Conservation (phyloP, 2,329 filamentous ascomycete species). For the Macrophomina phaseolina region DNA sequence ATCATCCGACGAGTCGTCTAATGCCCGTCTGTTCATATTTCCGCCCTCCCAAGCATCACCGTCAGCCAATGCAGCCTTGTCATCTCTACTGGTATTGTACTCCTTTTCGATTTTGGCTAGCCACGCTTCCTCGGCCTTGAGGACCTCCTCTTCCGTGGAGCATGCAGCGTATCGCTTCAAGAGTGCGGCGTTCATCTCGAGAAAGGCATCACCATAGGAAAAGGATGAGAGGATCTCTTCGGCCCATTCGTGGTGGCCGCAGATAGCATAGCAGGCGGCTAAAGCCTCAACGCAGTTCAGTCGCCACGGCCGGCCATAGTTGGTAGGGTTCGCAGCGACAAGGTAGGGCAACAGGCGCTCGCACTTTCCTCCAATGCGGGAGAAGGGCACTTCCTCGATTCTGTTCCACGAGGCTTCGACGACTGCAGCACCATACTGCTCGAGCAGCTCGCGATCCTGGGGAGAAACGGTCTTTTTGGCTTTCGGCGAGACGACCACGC, state of each 20-base stretch:
- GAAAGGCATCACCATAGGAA: constrained; percentile 83
- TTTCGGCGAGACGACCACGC: constrained; percentile 94
- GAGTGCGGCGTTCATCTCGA: constrained; percentile 86
- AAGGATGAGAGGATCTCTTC: constrained; percentile 82
- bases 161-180: constrained; percentile 86
- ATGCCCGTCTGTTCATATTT: constrained; percentile 75
- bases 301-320: constrained; percentile 95
- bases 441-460: constrained; percentile 79
- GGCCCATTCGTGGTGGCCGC: constrained; percentile 90
- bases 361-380: constrained; percentile 89
- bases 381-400: constrained; percentile 88
- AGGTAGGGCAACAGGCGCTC: constrained; percentile 91
- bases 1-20: constrained; percentile 45
- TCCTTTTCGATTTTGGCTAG: constrained; percentile 87
- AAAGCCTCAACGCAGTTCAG: constrained; percentile 96
- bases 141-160: constrained; percentile 78
- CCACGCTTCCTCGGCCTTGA: constrained; percentile 86
- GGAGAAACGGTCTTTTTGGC: constrained; percentile 84
- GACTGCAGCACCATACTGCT: constrained; percentile 89
- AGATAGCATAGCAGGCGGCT: constrained; percentile 91
- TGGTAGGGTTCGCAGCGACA: constrained; percentile 94
- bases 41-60: constrained; percentile 89
- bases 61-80: constrained; percentile 59
- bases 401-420: constrained; percentile 98
- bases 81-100: constrained; percentile 78